Conservation (phyloP, 768 basidiomycete genomes). For the Pholiota microspora region DNA sequence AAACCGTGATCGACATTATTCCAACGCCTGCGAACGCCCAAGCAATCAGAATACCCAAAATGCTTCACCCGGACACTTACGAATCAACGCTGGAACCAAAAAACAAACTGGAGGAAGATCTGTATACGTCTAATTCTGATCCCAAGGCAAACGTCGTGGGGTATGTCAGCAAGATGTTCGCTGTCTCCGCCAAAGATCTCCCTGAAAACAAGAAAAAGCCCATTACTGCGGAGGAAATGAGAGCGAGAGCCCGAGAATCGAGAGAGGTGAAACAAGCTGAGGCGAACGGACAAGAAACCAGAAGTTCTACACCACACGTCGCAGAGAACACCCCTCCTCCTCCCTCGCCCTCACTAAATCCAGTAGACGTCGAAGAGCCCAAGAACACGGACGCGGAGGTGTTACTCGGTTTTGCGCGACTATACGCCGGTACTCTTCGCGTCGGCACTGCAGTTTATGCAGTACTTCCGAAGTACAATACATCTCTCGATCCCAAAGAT, state of each 20-base stretch:
- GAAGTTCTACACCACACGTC: slow-evolving; percentile 7
- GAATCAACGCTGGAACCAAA: slow-evolving; percentile 59
- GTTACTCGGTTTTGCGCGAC: slow-evolving; percentile 87
- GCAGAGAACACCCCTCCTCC: slow-evolving; percentile 14
- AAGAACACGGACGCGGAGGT: slow-evolving; percentile 49
- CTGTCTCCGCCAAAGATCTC: slow-evolving; percentile 74
- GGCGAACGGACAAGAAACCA: slow-evolving; percentile 18
- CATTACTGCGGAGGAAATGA: slow-evolving; percentile 83
- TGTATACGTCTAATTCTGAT: slow-evolving; percentile 68
- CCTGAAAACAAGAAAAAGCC: slow-evolving; percentile 82
- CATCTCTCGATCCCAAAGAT: slow-evolving; percentile 58
- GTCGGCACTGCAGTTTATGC: slow-evolving; percentile 64
- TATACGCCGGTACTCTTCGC: slow-evolving; percentile 86
- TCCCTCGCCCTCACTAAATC: too few species aligned
- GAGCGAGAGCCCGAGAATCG: slow-evolving; percentile 56
- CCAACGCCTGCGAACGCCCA: slow-evolving; percentile 87
- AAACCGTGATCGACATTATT: slow-evolving; percentile 89
- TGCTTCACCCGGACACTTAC: slow-evolving; percentile 81
- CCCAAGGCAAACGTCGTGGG: slow-evolving; percentile 66
- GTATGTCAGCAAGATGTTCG: slow-evolving; percentile 99
- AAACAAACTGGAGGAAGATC: slow-evolving; percentile 79
- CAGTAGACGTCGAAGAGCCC: slow-evolving; percentile 21
- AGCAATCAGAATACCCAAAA: slow-evolving; percentile 79
- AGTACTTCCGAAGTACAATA: slow-evolving; percentile 85
- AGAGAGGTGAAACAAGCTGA: slow-evolving; percentile 35